Evolutionary conservation across 2,329 filamentous ascomycete genomes (phyloP), one percentile per base, ranked within the genome.

Genomic region (Xenoacremonium recifei): DNA sequence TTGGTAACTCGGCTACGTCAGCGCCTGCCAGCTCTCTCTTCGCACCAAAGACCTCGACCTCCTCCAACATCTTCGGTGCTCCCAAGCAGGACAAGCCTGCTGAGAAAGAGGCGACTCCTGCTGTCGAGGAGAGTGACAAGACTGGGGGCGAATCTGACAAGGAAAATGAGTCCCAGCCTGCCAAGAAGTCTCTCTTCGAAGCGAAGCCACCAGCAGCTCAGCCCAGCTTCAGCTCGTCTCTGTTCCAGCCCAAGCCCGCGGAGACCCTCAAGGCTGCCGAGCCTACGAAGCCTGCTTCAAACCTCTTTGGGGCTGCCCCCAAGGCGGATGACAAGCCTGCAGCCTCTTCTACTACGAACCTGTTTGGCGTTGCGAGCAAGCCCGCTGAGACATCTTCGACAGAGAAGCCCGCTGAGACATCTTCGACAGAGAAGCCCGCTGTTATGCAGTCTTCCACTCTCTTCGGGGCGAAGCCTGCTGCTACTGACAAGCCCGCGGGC

Each of bases 71-170:
- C 6, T 70, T 70, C 37, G 65, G 66, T 18, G 54, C 65, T 6
- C 47, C 59, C 3, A 68, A 66, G 49, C 51, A 56, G 23, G 58
- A 61, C 6, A 53, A 56, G 45, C 45, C 59, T 30, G 45, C 48
- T 4, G 57, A 58, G 35, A 60, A 63, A 37, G 57, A 54, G 21
- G 50, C 58, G 7, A 52, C 57, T 9, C 47, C 49, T 3, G 50
- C 44, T 18, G 42, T 51, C 4, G 57, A 61, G 13, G 59, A 61
- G 12, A 48, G 53, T 16, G 58, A 58, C 35, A 62, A 67, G 49
- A 57, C 62, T 31, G 67, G 60, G 30, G 58, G 57, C 30, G 69
- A 72, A 50, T 72, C 69, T 9, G 69, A 72, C 53, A 72, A 71
- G 56, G 69, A 72, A 55, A 71, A 71, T 36, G 66, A 66, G 43